phyloP scores from a whole-genome alignment of 495 filamentous ascomycete species.

The Penicillium herquei region DNA sequence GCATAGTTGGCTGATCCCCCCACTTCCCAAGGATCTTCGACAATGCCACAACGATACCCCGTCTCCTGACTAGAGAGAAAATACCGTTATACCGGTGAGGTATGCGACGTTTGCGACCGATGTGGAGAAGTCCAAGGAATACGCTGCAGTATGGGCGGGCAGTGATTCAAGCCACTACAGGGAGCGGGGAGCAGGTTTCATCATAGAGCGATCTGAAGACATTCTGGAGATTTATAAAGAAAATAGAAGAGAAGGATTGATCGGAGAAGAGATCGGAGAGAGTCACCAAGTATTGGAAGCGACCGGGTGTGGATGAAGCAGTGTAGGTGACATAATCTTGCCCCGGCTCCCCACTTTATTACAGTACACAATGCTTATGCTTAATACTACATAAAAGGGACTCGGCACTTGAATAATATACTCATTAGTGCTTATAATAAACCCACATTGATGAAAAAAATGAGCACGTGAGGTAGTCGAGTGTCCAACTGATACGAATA shows the following conservation, averaged over 20 bases:
- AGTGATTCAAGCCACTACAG: no score
- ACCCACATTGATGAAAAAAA: no score
- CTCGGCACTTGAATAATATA: no score
- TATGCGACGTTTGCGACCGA: not conserved
- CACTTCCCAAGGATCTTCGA: conserved; percentile 8
- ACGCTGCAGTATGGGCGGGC: no score
- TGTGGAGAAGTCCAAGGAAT: no score
- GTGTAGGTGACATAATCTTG: conserved; percentile 18
- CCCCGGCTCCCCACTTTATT: conserved; percentile 1
- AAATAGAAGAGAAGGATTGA: not conserved
- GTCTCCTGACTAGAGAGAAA: not conserved
- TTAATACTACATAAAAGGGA: no score
- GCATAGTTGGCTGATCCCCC: conserved; percentile 30
- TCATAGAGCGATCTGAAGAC: no score
- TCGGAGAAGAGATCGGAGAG: not conserved
- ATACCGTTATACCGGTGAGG: no score
- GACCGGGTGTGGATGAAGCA: conserved; percentile 11
- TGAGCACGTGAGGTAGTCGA: no score
- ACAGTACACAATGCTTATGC: not conserved
- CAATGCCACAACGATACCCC: not conserved
- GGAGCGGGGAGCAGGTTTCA: not conserved
- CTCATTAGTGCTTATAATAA: no score
- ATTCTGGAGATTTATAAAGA: not conserved
- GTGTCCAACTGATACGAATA: no score
- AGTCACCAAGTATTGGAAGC: conserved; percentile 9